phyloP scores from a whole-genome alignment of 2,329 filamentous ascomycete genomes.

The Neopestalotiopsis rosae region DNA sequence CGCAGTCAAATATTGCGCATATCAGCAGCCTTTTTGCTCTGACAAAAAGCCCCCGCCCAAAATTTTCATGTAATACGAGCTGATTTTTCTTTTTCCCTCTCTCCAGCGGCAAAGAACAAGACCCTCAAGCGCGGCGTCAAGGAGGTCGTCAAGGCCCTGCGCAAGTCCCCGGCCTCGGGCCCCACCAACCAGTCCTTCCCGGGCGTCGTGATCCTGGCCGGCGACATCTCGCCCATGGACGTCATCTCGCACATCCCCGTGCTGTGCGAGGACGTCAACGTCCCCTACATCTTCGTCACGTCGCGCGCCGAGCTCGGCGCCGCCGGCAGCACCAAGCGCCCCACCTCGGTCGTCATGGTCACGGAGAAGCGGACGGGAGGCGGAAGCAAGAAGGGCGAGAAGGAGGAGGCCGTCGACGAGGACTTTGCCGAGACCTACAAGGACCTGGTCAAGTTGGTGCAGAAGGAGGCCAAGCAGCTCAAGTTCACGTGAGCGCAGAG shows the following conservation, averaged over 20 bases:
- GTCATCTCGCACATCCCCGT: slow-evolving; percentile 98
- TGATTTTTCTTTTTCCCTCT: slow-evolving; percentile 20
- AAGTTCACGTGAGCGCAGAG: slow-evolving; percentile 48
- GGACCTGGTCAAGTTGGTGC: slow-evolving; percentile 67
- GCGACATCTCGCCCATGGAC: slow-evolving; percentile 97
- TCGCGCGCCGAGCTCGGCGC: slow-evolving; percentile 93
- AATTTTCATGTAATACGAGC: not conserved
- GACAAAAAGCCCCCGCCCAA: not conserved
- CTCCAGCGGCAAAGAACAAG: slow-evolving; percentile 88
- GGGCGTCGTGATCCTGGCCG: slow-evolving; percentile 87
- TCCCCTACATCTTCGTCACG: slow-evolving; percentile 94
- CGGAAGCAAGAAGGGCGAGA: slow-evolving; percentile 39
- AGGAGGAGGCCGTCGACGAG: slow-evolving; percentile 57
- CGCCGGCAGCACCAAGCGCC: slow-evolving; percentile 92
- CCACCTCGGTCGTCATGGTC: slow-evolving; percentile 95
- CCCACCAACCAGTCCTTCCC: slow-evolving; percentile 68
- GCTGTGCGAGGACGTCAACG: slow-evolving; percentile 96
- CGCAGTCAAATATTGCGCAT: not conserved
- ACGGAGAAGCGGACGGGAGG: slow-evolving; percentile 55
- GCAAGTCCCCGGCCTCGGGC: slow-evolving; percentile 81
- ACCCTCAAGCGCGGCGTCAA: slow-evolving; percentile 97
- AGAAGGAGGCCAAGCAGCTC: slow-evolving; percentile 68
- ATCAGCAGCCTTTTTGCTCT: not conserved
- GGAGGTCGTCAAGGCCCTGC: slow-evolving; percentile 97
- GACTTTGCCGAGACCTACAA: slow-evolving; percentile 69